A percentile compares a stretch with the other conserved stretches of the same genome.
These are phyloP conservation scores for Hippophae gyantsensis DNA, from an alignment of 306 rosid species.

Conservation along the genomic window DNA sequence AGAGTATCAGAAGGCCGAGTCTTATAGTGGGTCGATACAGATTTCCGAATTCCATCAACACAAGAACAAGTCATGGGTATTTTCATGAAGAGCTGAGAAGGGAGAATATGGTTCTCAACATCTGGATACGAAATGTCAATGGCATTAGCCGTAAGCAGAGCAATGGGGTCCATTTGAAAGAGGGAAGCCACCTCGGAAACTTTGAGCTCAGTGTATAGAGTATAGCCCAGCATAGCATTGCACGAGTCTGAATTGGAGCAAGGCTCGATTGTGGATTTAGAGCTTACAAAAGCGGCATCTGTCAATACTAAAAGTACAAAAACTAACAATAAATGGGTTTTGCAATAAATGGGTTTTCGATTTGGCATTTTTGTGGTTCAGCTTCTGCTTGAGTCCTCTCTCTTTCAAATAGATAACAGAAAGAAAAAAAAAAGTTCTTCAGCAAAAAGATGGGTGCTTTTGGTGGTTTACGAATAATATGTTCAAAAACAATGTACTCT, in stretches of 20 bases:
- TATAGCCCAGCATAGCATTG: constrained; percentile 82
- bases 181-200: constrained; percentile 90
- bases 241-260: constrained; percentile 80
- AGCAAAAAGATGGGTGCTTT: too few species aligned
- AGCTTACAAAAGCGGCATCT: constrained; percentile 27
- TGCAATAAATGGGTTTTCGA: constrained; percentile 12
- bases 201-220: constrained; percentile 84
- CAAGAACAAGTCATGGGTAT: constrained; percentile 79
- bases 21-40: constrained; percentile 66
- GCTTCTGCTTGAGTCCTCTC: not conserved
- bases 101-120: constrained; percentile 89
- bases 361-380: constrained; percentile 20
- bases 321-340: constrained; percentile 14
- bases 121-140: constrained; percentile 89
- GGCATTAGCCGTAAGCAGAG: constrained; percentile 78
- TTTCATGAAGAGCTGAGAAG: constrained; percentile 68
- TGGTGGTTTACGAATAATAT: too few species aligned
- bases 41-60: constrained; percentile 84
- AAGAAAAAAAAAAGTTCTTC: too few species aligned
- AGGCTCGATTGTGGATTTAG: constrained; percentile 95
- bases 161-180: constrained; percentile 80
- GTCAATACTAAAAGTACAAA: constrained; percentile 11
- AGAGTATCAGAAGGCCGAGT: constrained; percentile 79
- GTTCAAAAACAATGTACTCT: too few species aligned
- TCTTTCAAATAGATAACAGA: too few species aligned